Evolutionary conservation across 2,329 filamentous ascomycete species (phyloP), one percentile per base, ranked within the genome.

Genomic region (Trichoderma lentiforme): DNA sequence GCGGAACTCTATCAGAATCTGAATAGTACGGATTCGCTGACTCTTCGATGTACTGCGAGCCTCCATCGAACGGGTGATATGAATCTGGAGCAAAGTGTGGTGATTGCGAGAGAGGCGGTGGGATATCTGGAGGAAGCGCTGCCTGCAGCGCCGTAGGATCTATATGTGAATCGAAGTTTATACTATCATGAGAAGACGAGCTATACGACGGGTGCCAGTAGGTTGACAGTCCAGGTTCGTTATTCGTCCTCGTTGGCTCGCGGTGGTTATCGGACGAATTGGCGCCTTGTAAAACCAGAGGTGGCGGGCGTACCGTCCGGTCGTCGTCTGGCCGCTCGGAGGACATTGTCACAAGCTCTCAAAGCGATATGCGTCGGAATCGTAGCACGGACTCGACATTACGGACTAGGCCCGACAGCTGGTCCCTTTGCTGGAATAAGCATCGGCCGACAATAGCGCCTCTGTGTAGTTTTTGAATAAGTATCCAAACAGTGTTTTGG

Each of bases 261-360:
- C 36, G 51, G 47, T 74, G 64, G 43, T 73, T 62, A 53, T 72
- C 72, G 32, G 74, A 72, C 14, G 76, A 74, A 70, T 80, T 78
- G 43, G 93, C 84, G 76, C 91, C 88, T 80, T 90, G 90, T 72
- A 95, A 84, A 73, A 92, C 92, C 82, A 96, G 95, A 74, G 91
- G 91, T 56, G 75, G 75, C 68, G 75, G 77, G 71, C 76, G 77
- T 65, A 72, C 72, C 70, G 76, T 73, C 72, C 76, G 75, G 75
- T 75, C 75, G 60, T 78, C 77, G 60, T 78, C 77, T 56, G 75
- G 75, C 69, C 72, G 72, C 64, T 78, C 73, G 34, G 79, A 78
- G 72, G 79, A 77, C 81, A 82, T 82, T 63, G 73, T 72, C 26
- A 34, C 53, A 61, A 58, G 53, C 26, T 58, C 43, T 68, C 34